Conservation (phyloP, 495 filamentous ascomycete species). For the Tuber magnatum region DNA sequence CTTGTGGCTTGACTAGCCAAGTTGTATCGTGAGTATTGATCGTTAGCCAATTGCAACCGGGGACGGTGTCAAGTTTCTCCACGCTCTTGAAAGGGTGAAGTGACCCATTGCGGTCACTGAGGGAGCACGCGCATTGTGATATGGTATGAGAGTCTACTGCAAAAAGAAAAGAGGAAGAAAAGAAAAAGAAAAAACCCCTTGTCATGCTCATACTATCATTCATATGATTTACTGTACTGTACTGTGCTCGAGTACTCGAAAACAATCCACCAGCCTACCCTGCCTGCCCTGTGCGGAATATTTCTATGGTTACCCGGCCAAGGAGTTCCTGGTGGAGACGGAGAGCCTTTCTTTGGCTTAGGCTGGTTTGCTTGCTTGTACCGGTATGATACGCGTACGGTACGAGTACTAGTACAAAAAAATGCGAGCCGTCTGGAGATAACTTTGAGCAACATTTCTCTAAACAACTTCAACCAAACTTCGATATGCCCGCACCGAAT, state of each 20-base stretch:
- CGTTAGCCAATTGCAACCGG: not conserved
- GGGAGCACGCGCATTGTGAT: not conserved
- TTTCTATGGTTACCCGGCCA: not conserved
- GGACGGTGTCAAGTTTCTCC: not conserved
- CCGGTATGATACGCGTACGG: too few species aligned
- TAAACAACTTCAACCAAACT: not conserved
- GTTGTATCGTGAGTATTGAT: not conserved
- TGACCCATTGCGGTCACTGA: not conserved
- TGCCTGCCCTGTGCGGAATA: not conserved
- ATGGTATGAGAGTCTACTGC: not conserved
- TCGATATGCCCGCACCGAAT: conserved; percentile 37
- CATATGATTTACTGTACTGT: too few species aligned
- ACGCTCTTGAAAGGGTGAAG: not conserved
- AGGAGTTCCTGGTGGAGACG: not conserved
- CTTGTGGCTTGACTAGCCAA: not conserved
- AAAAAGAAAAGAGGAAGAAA: not conserved
- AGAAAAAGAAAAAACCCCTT: not conserved
- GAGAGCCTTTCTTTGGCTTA: too few species aligned
- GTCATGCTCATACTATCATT: not conserved
- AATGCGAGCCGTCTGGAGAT: not conserved
- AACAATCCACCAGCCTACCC: too few species aligned
- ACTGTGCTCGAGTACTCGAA: too few species aligned
- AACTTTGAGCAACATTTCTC: not conserved
- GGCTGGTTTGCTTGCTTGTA: too few species aligned
- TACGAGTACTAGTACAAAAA: too few species aligned